Base-by-base conservation (phyloP, 2,329 filamentous ascomycete species). In the Pseudocercospora cruenta region DNA sequence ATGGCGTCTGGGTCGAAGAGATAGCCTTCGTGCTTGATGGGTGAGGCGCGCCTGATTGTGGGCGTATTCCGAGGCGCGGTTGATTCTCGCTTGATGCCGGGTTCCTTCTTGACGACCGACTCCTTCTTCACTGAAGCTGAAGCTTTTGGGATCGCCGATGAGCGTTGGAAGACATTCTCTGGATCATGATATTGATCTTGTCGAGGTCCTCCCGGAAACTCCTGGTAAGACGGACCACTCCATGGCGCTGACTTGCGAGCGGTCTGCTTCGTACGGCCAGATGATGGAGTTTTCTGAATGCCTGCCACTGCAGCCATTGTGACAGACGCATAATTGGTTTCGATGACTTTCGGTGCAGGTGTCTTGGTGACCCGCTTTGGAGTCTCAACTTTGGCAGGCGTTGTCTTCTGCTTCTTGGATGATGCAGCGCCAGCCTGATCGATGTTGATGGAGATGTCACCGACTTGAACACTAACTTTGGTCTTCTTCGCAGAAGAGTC, bases 401-500 rank as follows among this genome's bases (percentile, higher is more conserved):
- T 58, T 22, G 62, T 54, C 47, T 62, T 69, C 47, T 60, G 60
- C 59, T 69, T 71, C 33, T 65, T 64, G 3, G 60, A 55, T 1
- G 60, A 21, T 4, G 51, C 28, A 2, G 60, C 31, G 8, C 43
- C 61, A 19, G 68, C 66, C 6, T 72, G 71, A 19, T 76, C 72
- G 45, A 76, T 73, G 31, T 70, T 59, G 55, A 76, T 64, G 4
- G 70, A 61, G 19, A 75, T 67, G 31, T 70, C 70, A 26, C 66
- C 71, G 21, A 74, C 67, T 6, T 65, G 72, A 47, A 75, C 62
- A 14, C 72, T 66, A 14, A 73, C 68, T 53, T 74, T 76, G 49
- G 71, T 73, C 62, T 69, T 71, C 70, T 74, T 73, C 4, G 67
- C 39, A 36, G 62, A 70, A 51, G 55, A 68, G 12, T 60, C 49